phyloP scores from a whole-genome alignment of 2,329 filamentous ascomycete genomes.

The Talaromyces islandicus region DNA sequence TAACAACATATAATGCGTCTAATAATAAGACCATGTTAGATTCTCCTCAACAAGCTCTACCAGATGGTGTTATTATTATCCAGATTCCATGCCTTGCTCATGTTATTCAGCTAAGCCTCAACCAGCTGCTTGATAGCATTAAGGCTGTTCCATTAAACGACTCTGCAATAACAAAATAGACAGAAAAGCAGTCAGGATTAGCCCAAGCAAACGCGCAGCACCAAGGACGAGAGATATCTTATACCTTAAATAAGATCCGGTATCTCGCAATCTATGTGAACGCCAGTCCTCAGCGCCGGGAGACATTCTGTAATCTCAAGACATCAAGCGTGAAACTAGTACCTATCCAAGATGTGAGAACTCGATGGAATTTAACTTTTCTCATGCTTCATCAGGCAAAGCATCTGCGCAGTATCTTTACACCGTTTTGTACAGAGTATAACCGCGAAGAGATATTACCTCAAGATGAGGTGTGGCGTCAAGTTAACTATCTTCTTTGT shows the following conservation, averaged over 20 bases:
- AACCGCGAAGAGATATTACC: constrained; percentile 3
- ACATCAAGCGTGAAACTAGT: constrained; percentile 10
- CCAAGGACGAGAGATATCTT: too few species aligned
- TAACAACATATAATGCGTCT: background rate
- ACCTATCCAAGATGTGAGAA: constrained; percentile 13
- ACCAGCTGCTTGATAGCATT: too few species aligned
- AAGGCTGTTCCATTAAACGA: too few species aligned
- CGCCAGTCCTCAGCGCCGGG: constrained; percentile 11
- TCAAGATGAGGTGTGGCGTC: constrained; percentile 8
- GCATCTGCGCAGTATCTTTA: background rate
- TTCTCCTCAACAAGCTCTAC: too few species aligned
- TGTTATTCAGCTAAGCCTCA: constrained; percentile 13
- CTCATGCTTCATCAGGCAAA: constrained; percentile 13
- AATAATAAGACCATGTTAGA: background rate
- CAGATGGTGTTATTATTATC: constrained; percentile 1
- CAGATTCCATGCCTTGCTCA: constrained; percentile 9
- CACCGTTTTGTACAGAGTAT: background rate
- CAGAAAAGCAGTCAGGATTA: too few species aligned
- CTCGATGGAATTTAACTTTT: constrained; percentile 15
- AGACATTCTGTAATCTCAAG: constrained; percentile 13
- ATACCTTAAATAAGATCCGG: background rate
- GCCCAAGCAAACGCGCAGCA: too few species aligned
- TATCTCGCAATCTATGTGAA: constrained; percentile 13
- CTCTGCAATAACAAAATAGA: too few species aligned
- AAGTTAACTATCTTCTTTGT: constrained; percentile 15